A percentile compares a stretch with the other conserved stretches of the same genome.
Evolutionary conservation across 164 flowering plant genomes (phyloP).

Genomic region (Protea cynaroides): DNA sequence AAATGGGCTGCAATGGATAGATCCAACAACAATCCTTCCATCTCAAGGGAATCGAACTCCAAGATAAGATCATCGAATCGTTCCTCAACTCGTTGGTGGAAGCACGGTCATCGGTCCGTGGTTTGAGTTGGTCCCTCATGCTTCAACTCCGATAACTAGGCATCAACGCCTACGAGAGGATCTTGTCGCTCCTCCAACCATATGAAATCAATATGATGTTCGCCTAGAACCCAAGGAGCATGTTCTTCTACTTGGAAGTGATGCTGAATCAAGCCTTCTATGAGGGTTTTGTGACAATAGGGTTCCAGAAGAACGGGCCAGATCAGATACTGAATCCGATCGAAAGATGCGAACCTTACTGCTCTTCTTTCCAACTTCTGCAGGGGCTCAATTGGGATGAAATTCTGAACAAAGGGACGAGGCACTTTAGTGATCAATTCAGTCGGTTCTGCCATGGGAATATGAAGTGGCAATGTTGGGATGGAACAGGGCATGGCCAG

Average conservation of each 20-base stretch:
- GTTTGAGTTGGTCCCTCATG: constrained; percentile 48
- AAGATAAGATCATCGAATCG: constrained; percentile 35
- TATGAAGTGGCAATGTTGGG: constrained; percentile 79
- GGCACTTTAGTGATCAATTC: constrained; percentile 79
- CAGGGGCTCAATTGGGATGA: constrained; percentile 76
- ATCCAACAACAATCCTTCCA: too few relatives aligned
- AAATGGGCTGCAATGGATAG: too few relatives aligned
- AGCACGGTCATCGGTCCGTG: constrained; percentile 50
- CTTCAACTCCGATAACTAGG: constrained; percentile 58
- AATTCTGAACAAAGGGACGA: constrained; percentile 74
- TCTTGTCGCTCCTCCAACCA: constrained; percentile 55
- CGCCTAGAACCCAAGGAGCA: constrained; percentile 39
- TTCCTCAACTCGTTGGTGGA: constrained; percentile 62
- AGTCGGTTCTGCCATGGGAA: constrained; percentile 84
- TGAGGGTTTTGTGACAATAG: constrained; percentile 71
- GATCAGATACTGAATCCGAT: constrained; percentile 53
- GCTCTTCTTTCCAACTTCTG: constrained; percentile 33
- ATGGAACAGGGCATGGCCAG: constrained; percentile 92
- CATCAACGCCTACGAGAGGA: constrained; percentile 42
- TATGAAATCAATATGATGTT: constrained; percentile 47
- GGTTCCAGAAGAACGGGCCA: constrained; percentile 47
- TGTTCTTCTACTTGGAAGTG: constrained; percentile 56
- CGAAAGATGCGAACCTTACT: constrained; percentile 55
- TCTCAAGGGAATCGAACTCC: constrained; percentile 10
- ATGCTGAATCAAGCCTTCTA: constrained; percentile 56